Evolutionary conservation across 495 filamentous ascomycete species (phyloP).

Genomic region (Geopyxis carbonaria): DNA sequence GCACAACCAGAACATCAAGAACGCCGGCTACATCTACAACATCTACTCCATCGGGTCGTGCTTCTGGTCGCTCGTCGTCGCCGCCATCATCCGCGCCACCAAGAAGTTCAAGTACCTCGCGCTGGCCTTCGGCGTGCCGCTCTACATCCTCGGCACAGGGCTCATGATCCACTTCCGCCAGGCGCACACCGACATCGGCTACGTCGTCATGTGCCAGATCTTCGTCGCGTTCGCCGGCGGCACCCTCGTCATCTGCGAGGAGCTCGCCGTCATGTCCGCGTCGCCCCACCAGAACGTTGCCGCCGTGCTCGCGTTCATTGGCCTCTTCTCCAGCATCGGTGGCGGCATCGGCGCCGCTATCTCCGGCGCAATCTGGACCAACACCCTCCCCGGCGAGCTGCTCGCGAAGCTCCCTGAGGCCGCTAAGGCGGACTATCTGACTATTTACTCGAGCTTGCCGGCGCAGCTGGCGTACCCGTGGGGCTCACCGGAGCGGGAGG

Average conservation of each 20-base stretch:
- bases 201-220: conserved; percentile 62
- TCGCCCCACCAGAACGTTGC: conserved; percentile 50
- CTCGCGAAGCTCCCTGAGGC: conserved; percentile 37
- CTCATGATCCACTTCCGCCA: conserved; percentile 54
- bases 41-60: conserved; percentile 35
- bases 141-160: conserved; percentile 45
- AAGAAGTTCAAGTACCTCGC: conserved; percentile 41
- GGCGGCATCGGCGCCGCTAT: conserved; percentile 47
- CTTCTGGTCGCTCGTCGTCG: conserved; percentile 38
- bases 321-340: conserved; percentile 45
- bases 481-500: conserved; percentile 34
- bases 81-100: conserved; percentile 37
- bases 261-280: conserved; percentile 52
- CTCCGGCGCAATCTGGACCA: conserved; percentile 49
- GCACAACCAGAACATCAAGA: conserved; percentile 36
- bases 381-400: conserved; percentile 38
- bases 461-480: conserved; percentile 37
- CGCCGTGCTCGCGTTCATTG: conserved; percentile 43
- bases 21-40: conserved; percentile 38
- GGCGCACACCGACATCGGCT: conserved; percentile 38
- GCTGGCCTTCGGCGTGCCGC: conserved; percentile 42
- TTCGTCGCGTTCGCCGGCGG: conserved; percentile 55
- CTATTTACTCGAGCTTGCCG: conserved; percentile 37
- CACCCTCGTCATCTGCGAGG: conserved; percentile 41
- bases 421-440: conserved; percentile 23